A percentile compares a stretch with the other conserved stretches of the same genome.
Evolutionary conservation across 2,329 filamentous ascomycete species (phyloP).

Genomic region (Cytospora schulzeri): DNA sequence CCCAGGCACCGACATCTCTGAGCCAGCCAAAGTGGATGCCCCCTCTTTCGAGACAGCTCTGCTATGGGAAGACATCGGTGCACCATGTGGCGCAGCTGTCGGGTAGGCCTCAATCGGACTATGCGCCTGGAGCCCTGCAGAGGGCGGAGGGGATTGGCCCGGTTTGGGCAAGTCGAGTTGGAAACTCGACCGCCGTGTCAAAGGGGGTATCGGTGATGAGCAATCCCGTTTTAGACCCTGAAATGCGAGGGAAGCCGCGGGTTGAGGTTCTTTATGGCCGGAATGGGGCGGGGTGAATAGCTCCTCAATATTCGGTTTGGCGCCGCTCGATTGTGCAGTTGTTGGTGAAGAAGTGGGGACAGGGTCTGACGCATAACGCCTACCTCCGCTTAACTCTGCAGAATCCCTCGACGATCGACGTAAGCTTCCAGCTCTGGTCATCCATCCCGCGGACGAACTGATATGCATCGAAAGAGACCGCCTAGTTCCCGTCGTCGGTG

Average conservation of each 20-base stretch:
- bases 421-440: constrained; percentile 58
- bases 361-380: constrained; percentile 58
- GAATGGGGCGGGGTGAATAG: constrained; percentile 33
- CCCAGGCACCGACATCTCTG: constrained; percentile 67
- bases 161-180: constrained; percentile 55
- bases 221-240: constrained; percentile 46
- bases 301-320: constrained; percentile 35
- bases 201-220: constrained; percentile 59
- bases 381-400: constrained; percentile 45
- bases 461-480: constrained; percentile 64
- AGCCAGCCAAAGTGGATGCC: constrained; percentile 68
- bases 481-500: constrained; percentile 48
- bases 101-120: constrained; percentile 47
- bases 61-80: constrained; percentile 44
- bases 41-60: constrained; percentile 49
- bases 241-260: constrained; percentile 34
- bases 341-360: constrained; percentile 38
- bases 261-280: constrained; percentile 33
- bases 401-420: constrained; percentile 56
- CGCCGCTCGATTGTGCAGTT: constrained; percentile 29
- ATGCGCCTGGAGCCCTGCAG: constrained; percentile 41
- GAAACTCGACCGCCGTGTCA: constrained; percentile 57
- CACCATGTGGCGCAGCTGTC: constrained; percentile 35
- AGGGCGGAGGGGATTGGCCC: constrained; percentile 45
- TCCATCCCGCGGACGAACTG: constrained; percentile 58